phyloP scores from a whole-genome alignment of 2,329 filamentous ascomycete genomes.

The Dothistroma septosporum region DNA sequence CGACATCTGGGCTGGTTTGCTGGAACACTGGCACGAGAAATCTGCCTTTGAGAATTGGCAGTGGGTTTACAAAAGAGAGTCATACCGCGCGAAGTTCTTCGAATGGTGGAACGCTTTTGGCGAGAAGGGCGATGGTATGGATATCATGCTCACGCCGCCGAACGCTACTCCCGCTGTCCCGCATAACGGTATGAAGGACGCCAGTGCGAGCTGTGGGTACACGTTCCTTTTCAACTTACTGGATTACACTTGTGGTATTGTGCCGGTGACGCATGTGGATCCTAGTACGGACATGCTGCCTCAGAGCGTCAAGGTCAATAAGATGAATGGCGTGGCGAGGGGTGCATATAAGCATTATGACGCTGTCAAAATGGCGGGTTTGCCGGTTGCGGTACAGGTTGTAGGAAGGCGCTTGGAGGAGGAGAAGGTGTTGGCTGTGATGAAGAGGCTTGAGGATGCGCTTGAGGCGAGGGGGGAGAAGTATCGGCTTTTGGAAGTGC shows the following conservation, averaged over 20 bases:
- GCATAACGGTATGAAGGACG: conserved; percentile 79
- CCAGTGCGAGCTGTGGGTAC: conserved; percentile 82
- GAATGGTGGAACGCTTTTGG: conserved; percentile 73
- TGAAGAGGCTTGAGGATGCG: conserved; percentile 73
- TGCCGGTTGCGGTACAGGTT: conserved; percentile 82
- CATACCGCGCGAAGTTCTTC: conserved; percentile 73
- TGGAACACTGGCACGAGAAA: conserved; percentile 70
- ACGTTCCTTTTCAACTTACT: conserved; percentile 91
- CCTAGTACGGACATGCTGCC: conserved; percentile 63
- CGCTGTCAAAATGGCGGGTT: conserved; percentile 73
- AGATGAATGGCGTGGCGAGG: conserved; percentile 71
- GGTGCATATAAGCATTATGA: conserved; percentile 87
- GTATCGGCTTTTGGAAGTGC: conserved; percentile 40
- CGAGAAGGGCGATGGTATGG: conserved; percentile 46
- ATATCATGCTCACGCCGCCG: conserved; percentile 77
- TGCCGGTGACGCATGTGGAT: conserved; percentile 85
- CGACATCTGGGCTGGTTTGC: conserved; percentile 69
- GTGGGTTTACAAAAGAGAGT: conserved; percentile 70
- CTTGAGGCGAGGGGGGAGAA: conserved; percentile 54
- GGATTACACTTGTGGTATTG: conserved; percentile 77
- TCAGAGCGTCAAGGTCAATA: conserved; percentile 54
- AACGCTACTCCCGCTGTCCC: conserved; percentile 88
- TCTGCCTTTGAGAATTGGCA: conserved; percentile 77
- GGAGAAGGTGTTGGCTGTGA: conserved; percentile 78
- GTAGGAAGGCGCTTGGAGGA: conserved; percentile 77